Evolutionary conservation across 176 grass and related monocot species (phyloP).

Genomic region (Rhynchospora breviuscula): DNA sequence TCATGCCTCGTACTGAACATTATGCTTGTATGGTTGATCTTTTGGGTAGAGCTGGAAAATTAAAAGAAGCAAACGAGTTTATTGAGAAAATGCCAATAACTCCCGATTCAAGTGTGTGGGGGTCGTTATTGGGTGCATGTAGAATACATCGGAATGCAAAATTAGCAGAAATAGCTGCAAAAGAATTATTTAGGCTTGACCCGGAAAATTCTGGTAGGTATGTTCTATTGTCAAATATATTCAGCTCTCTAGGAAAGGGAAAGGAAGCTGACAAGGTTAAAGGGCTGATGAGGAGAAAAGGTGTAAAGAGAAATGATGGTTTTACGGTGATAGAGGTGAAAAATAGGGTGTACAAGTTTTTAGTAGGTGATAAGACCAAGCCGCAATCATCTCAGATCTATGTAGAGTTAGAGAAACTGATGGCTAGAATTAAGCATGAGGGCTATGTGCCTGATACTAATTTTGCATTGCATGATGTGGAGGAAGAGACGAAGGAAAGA

Average conservation of each 20-base stretch:
- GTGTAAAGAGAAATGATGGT: constrained; percentile 47
- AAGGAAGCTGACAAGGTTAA: no score
- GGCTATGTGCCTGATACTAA: constrained; percentile 59
- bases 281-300: constrained; percentile 34
- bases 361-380: constrained; percentile 49
- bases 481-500: constrained; percentile 55
- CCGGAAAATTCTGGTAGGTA: constrained; percentile 62
- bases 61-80: constrained; percentile 57
- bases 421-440: constrained; percentile 37
- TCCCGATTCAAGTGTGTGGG: constrained; percentile 61
- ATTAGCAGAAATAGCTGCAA: constrained; percentile 39
- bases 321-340: constrained; percentile 68
- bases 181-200: constrained; percentile 67
- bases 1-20: constrained; percentile 66
- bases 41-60: constrained; percentile 58
- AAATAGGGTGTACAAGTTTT: constrained; percentile 48
- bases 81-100: constrained; percentile 51
- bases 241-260: constrained; percentile 49
- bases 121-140: constrained; percentile 68
- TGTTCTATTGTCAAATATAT: constrained; percentile 70
- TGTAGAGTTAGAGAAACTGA: constrained; percentile 52
- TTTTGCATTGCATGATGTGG: constrained; percentile 57
- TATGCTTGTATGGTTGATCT: constrained; percentile 73
- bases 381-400: constrained; percentile 40
- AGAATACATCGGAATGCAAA: constrained; percentile 46